phyloP scores from a whole-genome alignment of 2,329 filamentous ascomycete species.

The Curvularia sp. region DNA sequence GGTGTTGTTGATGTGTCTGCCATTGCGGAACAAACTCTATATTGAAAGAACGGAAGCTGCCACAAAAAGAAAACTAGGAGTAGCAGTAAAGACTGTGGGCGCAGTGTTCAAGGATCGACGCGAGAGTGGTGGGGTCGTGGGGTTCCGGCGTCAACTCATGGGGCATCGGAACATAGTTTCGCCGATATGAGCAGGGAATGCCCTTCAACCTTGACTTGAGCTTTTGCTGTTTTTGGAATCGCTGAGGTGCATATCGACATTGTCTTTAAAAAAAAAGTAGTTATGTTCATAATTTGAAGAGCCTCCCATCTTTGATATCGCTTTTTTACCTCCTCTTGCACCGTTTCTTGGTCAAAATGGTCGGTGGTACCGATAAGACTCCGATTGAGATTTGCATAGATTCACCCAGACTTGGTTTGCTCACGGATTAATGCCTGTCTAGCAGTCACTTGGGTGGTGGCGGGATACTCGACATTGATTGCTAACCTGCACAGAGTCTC shows the following conservation, averaged over 20 bases:
- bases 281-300: too few species aligned
- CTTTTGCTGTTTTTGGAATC: not conserved
- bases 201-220: not conserved
- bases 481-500: not conserved
- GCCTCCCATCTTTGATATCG: too few species aligned
- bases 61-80: not conserved
- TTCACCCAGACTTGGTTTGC: not conserved
- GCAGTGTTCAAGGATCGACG: slow-evolving; percentile 4
- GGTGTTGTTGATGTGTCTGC: slow-evolving; percentile 10
- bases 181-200: not conserved
- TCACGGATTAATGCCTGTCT: not conserved
- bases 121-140: slow-evolving; percentile 19
- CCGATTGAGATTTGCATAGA: not conserved
- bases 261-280: not conserved
- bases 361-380: not conserved
- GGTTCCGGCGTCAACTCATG: slow-evolving; percentile 8
- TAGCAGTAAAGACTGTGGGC: slow-evolving; percentile 15
- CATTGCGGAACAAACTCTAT: slow-evolving; percentile 9
- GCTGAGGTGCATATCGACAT: not conserved
- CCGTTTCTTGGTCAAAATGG: not conserved
- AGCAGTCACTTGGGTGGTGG: too few species aligned
- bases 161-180: slow-evolving; percentile 12
- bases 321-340: too few species aligned
- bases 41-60: too few species aligned
- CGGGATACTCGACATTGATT: not conserved